Percentiles rank a stretch among this genome's conserved stretches.
phyloP scores from a whole-genome alignment of 768 basidiomycete species.

The Podaxis sp. region DNA sequence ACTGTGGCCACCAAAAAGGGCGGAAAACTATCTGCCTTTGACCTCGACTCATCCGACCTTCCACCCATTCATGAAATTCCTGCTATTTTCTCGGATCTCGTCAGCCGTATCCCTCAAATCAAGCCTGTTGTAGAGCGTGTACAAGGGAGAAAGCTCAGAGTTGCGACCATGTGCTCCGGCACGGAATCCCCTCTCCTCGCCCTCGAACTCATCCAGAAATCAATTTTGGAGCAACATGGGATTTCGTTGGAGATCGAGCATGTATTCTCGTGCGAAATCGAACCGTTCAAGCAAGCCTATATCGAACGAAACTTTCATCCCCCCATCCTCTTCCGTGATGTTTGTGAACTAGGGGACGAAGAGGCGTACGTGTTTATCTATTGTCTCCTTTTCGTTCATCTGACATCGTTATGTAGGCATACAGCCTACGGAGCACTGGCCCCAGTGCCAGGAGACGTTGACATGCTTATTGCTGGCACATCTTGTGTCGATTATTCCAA shows the following conservation, averaged over 20 bases:
- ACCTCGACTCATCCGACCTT: conserved; percentile 60
- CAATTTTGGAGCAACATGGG: conserved; percentile 66
- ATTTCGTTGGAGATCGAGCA: conserved; percentile 77
- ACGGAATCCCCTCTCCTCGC: conserved; percentile 95
- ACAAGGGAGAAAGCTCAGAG: conserved; percentile 79
- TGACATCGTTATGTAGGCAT: conserved; percentile 47
- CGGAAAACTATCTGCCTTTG: conserved; percentile 35
- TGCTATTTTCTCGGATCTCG: conserved; percentile 75
- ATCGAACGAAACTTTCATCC: conserved; percentile 96
- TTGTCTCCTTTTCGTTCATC: conserved; percentile 1
- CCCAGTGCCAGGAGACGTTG: conserved; percentile 86
- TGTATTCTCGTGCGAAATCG: conserved; percentile 96
- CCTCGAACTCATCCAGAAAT: conserved; percentile 77
- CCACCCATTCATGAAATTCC: conserved; percentile 76
- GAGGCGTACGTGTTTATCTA: conserved; percentile 61
- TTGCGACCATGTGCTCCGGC: conserved; percentile 97
- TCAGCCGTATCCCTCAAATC: conserved; percentile 64
- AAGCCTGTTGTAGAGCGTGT: conserved; percentile 65
- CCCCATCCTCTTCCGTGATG: conserved; percentile 89
- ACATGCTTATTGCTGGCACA: conserved; percentile 89
- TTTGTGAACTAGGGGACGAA: conserved; percentile 79
- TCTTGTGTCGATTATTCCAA: conserved; percentile 98
- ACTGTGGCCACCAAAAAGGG: conserved; percentile 29
- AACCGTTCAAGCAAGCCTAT: conserved; percentile 96
- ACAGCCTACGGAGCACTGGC: conserved; percentile 90